Conservation (phyloP, 371 early-diverging fungal species). For the Rhizopus microsporus region DNA sequence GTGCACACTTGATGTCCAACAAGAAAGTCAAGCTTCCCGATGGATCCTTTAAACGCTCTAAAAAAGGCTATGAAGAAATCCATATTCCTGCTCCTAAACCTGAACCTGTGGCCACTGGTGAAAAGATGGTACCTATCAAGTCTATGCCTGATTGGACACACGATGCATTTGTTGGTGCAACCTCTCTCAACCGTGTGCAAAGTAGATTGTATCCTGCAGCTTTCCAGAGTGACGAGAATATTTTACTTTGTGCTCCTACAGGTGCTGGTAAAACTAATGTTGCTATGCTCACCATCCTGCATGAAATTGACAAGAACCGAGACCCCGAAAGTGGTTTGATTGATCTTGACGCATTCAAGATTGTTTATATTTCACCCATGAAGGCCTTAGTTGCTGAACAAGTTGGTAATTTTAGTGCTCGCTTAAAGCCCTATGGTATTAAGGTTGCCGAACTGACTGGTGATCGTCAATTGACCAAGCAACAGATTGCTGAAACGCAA, state of each 20-base stretch:
- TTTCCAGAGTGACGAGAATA: constrained; percentile 88
- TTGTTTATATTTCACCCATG: constrained; percentile 99
- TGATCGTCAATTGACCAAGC: constrained; percentile 94
- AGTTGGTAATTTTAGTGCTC: constrained; percentile 85
- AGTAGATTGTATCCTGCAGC: constrained; percentile 87
- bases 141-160: constrained; percentile 90
- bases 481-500: constrained; percentile 93
- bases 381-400: constrained; percentile 99
- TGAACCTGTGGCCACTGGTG: constrained; percentile 65
- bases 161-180: constrained; percentile 74
- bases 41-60: constrained; percentile 90
- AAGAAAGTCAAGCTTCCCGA: constrained; percentile 92
- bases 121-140: constrained; percentile 71
- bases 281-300: constrained; percentile 94
- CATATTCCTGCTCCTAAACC: constrained; percentile 92
- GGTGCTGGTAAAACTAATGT: constrained; percentile 99
- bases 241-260: constrained; percentile 99
- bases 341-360: constrained; percentile 87
- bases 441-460: constrained; percentile 98
- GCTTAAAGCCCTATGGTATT: constrained; percentile 82
- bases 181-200: constrained; percentile 90
- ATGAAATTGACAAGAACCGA: constrained; percentile 79
- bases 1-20: constrained; percentile 96
- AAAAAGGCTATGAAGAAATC: constrained; percentile 96
- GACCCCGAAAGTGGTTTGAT: constrained; percentile 77